Conservation (phyloP, 2,329 filamentous ascomycete species). For the Alternaria arborescens region DNA sequence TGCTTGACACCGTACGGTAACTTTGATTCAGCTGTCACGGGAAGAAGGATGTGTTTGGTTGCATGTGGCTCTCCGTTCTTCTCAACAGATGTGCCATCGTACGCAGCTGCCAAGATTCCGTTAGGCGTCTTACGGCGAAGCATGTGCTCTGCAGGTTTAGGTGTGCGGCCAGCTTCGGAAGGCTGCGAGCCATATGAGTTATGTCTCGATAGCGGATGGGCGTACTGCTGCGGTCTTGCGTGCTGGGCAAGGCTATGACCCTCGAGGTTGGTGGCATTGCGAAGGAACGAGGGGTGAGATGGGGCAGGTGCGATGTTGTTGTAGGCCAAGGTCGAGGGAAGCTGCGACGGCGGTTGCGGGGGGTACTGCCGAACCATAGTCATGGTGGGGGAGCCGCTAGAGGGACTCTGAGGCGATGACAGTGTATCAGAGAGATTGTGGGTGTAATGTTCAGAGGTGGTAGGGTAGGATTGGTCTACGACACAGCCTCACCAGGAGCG, state of each 20-base stretch:
- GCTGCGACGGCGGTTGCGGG: constrained; percentile 44
- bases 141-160: constrained; percentile 70
- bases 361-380: constrained; percentile 51
- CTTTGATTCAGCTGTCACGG: constrained; percentile 60
- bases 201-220: constrained; percentile 50
- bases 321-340: constrained; percentile 38
- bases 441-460: neutral
- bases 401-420: constrained; percentile 9
- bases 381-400: constrained; percentile 39
- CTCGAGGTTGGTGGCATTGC: constrained; percentile 38
- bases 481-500: constrained; percentile 50
- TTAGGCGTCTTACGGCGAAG: constrained; percentile 91
- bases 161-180: constrained; percentile 33
- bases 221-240: constrained; percentile 49
- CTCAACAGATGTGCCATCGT: constrained; percentile 82
- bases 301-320: constrained; percentile 34
- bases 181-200: constrained; percentile 47
- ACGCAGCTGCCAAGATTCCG: constrained; percentile 90
- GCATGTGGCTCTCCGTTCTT: constrained; percentile 77
- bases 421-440: constrained; percentile 1
- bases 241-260: constrained; percentile 33
- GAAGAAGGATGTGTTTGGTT: constrained; percentile 82
- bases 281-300: constrained; percentile 36
- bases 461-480: constrained; percentile 4
- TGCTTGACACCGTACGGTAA: constrained; percentile 46